phyloP scores from a whole-genome alignment of 1,284 basidiomycete species.

The Ceratobasidium sp. region DNA sequence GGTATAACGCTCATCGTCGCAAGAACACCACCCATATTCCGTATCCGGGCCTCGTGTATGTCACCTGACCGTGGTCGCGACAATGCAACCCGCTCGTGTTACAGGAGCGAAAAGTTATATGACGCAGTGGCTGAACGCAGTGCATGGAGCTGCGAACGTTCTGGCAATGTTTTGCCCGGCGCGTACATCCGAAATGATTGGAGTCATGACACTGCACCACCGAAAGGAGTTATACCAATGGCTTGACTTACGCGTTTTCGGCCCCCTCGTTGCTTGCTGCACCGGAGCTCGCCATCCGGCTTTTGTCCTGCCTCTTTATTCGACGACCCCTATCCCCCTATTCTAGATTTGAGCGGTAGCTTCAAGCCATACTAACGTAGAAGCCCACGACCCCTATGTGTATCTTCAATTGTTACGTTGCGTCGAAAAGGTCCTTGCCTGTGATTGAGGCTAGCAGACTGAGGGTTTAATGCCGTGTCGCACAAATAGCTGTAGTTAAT shows the following conservation, averaged over 20 bases:
- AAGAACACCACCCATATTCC: conserved; percentile 18
- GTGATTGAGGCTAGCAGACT: too few species aligned
- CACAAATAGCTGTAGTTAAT: too few species aligned
- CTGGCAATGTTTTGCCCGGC: background rate
- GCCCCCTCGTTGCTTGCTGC: background rate
- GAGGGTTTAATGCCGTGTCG: too few species aligned
- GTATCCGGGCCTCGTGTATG: conserved; percentile 12
- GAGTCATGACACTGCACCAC: background rate
- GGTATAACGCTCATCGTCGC: conserved; percentile 19
- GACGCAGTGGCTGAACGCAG: background rate
- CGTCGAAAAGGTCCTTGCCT: too few species aligned
- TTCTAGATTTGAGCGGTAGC: background rate
- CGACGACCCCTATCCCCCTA: background rate
- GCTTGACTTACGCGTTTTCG: background rate
- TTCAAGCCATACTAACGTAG: background rate
- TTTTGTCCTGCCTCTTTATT: conserved; percentile 1
- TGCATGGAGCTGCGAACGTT: background rate
- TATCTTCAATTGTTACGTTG: too few species aligned
- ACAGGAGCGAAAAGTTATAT: background rate
- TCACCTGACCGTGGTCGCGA: conserved; percentile 22
- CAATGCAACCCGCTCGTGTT: background rate
- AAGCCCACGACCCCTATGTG: too few species aligned
- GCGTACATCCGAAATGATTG: background rate
- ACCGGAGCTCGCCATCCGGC: background rate
- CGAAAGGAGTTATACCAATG: background rate